phyloP scores from a whole-genome alignment of 2,329 filamentous ascomycete species.

The Didymella segeticola region DNA sequence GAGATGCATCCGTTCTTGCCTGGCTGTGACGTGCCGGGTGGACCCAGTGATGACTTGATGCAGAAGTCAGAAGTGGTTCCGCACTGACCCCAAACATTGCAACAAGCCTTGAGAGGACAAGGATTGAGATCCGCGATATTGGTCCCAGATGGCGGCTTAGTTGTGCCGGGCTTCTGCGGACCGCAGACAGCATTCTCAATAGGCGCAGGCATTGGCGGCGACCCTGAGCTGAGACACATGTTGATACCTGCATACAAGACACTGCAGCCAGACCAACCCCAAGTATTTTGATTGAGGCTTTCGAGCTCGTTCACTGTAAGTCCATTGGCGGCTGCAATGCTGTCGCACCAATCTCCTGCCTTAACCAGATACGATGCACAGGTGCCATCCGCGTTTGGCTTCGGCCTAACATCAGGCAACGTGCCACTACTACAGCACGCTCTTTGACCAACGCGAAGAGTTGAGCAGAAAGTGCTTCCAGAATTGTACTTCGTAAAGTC shows the following conservation, averaged over 20 bases:
- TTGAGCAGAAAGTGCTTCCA: neutral
- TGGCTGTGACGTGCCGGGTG: neutral
- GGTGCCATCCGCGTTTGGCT: neutral
- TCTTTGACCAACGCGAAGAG: neutral
- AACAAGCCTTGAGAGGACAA: constrained; percentile 29
- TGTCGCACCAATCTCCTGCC: neutral
- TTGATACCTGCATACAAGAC: neutral
- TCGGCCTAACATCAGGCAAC: neutral
- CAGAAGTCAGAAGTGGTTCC: constrained; percentile 23
- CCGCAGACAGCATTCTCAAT: neutral
- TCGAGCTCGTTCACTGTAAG: neutral
- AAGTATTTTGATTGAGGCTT: neutral
- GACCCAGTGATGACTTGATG: constrained; percentile 14
- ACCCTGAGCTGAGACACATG: neutral
- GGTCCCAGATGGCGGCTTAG: neutral
- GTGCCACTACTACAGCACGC: neutral
- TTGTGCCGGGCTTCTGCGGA: neutral
- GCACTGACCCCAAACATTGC: constrained; percentile 29
- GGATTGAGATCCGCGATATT: constrained; percentile 28
- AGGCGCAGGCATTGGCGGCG: neutral
- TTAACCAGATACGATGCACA: neutral
- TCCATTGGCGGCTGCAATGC: neutral
- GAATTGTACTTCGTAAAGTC: neutral
- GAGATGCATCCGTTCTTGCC: constrained; percentile 2
- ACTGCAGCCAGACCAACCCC: neutral